phyloP scores from a whole-genome alignment of 495 filamentous ascomycete genomes.

The Penicillium malachiteum region DNA sequence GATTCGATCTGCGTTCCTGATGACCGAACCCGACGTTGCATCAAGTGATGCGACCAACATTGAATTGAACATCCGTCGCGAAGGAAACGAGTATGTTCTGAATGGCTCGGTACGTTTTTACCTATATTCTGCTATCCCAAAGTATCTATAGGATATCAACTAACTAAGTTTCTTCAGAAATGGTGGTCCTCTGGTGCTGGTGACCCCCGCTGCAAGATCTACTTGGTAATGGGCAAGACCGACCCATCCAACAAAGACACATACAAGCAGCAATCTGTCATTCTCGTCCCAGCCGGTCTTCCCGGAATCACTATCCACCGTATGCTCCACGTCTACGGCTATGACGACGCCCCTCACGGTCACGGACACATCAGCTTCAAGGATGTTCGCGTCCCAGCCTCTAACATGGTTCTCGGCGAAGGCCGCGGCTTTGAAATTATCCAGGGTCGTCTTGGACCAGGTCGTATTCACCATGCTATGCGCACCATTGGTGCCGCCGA shows the following conservation, averaged over 20 bases:
- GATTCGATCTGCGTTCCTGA: conserved; percentile 87
- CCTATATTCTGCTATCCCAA: too few species aligned
- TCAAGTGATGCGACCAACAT: conserved; percentile 90
- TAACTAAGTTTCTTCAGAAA: conserved; percentile 55
- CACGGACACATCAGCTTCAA: conserved; percentile 87
- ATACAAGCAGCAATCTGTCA: conserved; percentile 86
- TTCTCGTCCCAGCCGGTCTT: conserved; percentile 74
- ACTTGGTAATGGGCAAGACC: conserved; percentile 89
- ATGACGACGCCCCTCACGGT: conserved; percentile 91
- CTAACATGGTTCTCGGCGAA: conserved; percentile 81
- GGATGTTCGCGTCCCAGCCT: conserved; percentile 75
- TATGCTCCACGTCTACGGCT: conserved; percentile 87
- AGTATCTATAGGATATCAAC: too few species aligned
- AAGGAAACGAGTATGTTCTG: conserved; percentile 80
- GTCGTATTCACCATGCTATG: conserved; percentile 94
- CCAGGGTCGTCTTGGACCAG: conserved; percentile 86
- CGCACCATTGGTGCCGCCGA: conserved; percentile 85
- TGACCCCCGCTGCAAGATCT: conserved; percentile 84
- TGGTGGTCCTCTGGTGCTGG: conserved; percentile 95
- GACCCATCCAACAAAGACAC: conserved; percentile 67
- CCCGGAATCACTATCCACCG: conserved; percentile 80
- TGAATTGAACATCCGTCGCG: conserved; percentile 71
- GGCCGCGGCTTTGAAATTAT: conserved; percentile 97
- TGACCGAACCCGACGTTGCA: conserved; percentile 87
- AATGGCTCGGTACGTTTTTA: conserved; percentile 68